Evolutionary conservation across 148 eudicot species (phyloP), one percentile per base, ranked within the genome.

Genomic region (Silene latifolia): DNA sequence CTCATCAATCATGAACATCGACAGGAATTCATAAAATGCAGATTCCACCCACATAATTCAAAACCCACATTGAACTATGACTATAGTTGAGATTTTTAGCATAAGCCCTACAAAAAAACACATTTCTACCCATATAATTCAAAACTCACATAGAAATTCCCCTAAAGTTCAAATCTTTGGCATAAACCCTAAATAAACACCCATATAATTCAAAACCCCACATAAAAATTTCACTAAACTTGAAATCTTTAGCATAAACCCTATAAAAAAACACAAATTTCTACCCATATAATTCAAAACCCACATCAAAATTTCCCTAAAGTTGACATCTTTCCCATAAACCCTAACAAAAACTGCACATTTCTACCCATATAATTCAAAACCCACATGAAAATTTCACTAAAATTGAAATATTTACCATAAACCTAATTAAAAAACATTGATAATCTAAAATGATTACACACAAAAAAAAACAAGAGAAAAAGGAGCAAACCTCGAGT

Each of bases 401-500:
- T 35, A 35, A 35, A 35, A 4, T 35, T 35, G 42, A 4, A 0
- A 35, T 35, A 2, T 35, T 35, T 35, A 35, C 0, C 42, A 35
- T 35, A 35, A 48, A 48, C 39, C 32, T 19, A 27, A 39, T 0
- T 21, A 64, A 70, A 27, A 21, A 1, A 39, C 56, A 15, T 51
- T 51, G 56, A 51, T 51, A 15, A 48, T 3, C 0, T 27, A 1
- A 1, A 12, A 11, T 48, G 12, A 48, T 48, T 48, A 12, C 42
- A 67, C n/a, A 7, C 0, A 9, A 4, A 20, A 15, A 10, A 39
- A 32, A 42, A 48, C 8, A 32, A 11, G n/a, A 63, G 27, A 74
- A 15, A 64, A 44, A 21, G 44, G 69, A 29, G 20, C 39, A 46
- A 39, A 92, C 97, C 97, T 82, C 87, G 87, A 68, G 46, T 92